A percentile compares a stretch with the other conserved stretches of the same genome.
Evolutionary conservation across 2,329 filamentous ascomycete species (phyloP).

Genomic region (Penicillium sp.): DNA sequence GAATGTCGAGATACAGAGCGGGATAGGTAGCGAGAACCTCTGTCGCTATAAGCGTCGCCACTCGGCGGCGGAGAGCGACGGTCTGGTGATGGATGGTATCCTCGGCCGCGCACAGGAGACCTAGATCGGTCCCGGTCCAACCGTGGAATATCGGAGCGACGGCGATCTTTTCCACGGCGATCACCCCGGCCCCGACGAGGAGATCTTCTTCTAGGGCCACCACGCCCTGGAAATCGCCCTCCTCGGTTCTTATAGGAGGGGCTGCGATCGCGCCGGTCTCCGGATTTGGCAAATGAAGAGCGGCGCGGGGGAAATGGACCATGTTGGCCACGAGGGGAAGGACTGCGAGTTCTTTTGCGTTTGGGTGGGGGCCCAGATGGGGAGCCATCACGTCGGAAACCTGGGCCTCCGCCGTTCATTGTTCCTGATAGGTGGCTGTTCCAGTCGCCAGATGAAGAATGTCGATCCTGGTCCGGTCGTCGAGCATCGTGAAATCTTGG

Average conservation of each 20-base stretch:
- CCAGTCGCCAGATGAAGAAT: constrained; percentile 24
- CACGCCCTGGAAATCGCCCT: constrained; percentile 35
- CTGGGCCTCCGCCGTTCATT: constrained; percentile 21
- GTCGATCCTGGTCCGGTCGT: constrained; percentile 23
- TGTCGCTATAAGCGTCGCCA: constrained; percentile 26
- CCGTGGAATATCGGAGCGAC: constrained; percentile 28
- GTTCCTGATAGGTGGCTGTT: constrained; percentile 16
- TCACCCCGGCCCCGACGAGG: constrained; percentile 35
- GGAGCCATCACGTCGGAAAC: constrained; percentile 31
- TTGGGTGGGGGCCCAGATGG: constrained; percentile 35
- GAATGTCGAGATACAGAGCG: constrained; percentile 40
- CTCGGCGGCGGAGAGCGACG: constrained; percentile 30
- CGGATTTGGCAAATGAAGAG: constrained; percentile 29
- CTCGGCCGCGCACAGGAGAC: constrained; percentile 33
- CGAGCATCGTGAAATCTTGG: constrained; percentile 22
- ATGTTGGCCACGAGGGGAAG: constrained; percentile 34
- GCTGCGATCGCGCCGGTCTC: constrained; percentile 41
- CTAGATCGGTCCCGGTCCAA: constrained; percentile 31
- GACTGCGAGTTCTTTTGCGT: constrained; percentile 44
- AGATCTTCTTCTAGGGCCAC: constrained; percentile 33
- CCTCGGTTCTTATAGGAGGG: constrained; percentile 38
- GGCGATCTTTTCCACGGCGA: constrained; percentile 31
- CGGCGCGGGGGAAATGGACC: constrained; percentile 23
- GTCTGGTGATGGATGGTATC: constrained; percentile 27
- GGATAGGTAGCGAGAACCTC: constrained; percentile 32